Conservation (phyloP, 1,284 basidiomycete species). For the Athelia sp. region DNA sequence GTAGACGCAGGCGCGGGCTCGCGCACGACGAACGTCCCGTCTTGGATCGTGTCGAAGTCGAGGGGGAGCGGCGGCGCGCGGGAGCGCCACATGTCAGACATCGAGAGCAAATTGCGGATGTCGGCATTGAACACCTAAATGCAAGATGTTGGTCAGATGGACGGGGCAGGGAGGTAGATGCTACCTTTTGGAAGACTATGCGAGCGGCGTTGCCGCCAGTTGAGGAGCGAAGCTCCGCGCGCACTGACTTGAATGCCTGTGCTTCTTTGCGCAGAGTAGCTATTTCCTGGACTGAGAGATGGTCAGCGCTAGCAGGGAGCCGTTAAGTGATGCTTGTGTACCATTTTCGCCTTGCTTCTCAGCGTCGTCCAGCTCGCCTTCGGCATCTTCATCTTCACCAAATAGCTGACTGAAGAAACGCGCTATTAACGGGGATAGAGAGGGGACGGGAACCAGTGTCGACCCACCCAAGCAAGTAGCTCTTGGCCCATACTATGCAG, state of each 20-base stretch:
- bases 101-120: slow-evolving; percentile 83
- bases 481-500: slow-evolving; percentile 99
- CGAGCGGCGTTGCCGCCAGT: slow-evolving; percentile 54
- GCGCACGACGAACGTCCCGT: slow-evolving; percentile 50
- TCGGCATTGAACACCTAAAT: slow-evolving; percentile 83
- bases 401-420: slow-evolving; percentile 74
- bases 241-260: slow-evolving; percentile 80
- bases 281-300: slow-evolving; percentile 77
- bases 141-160: not conserved
- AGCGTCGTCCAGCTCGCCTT: slow-evolving; percentile 78
- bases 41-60: slow-evolving; percentile 69
- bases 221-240: slow-evolving; percentile 52
- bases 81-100: slow-evolving; percentile 98
- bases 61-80: slow-evolving; percentile 83
- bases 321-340: slow-evolving; percentile 21
- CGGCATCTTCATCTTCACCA: slow-evolving; percentile 83
- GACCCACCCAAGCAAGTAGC: slow-evolving; percentile 88
- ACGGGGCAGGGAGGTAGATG: slow-evolving; percentile 6
- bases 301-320: not conserved
- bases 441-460: not conserved
- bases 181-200: slow-evolving; percentile 82
- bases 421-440: slow-evolving; percentile 3
- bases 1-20: slow-evolving; percentile 15
- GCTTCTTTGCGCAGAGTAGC: slow-evolving; percentile 87
- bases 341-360: slow-evolving; percentile 87